A percentile compares a stretch with the other conserved stretches of the same genome.
Conservation (phyloP, 169 alveolate genomes). For the Besnoitia besnoiti region DNA sequence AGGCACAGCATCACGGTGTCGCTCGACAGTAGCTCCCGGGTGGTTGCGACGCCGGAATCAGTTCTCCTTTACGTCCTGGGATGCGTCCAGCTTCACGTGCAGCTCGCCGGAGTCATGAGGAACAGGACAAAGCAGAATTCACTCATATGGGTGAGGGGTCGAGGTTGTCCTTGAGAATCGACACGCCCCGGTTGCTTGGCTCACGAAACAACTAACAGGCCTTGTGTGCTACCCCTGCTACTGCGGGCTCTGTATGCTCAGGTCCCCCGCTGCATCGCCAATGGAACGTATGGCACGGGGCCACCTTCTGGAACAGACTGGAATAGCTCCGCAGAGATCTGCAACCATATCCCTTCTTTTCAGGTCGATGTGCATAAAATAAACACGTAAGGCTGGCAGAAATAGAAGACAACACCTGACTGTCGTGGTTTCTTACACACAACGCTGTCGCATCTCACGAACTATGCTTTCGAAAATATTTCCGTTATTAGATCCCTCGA, state of each 20-base stretch:
- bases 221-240: too few species aligned
- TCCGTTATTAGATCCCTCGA: too few species aligned
- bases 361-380: conserved; percentile 34
- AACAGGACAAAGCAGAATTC: conserved; percentile 61
- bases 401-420: too few species aligned
- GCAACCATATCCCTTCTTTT: conserved; percentile 3
- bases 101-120: conserved; percentile 45
- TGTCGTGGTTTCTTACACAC: background rate
- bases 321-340: conserved; percentile 44
- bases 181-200: conserved; percentile 36
- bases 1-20: conserved; percentile 42
- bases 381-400: conserved; percentile 40
- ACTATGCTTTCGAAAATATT: too few species aligned
- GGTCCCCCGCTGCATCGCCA: conserved; percentile 63
- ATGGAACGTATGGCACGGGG: conserved; percentile 55
- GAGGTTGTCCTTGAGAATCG: background rate
- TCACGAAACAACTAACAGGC: too few species aligned
- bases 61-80: conserved; percentile 59
- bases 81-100: conserved; percentile 62
- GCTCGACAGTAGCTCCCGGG: conserved; percentile 7
- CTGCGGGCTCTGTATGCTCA: conserved; percentile 24
- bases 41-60: conserved; percentile 50
- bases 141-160: conserved; percentile 53
- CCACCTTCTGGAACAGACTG: conserved; percentile 23
- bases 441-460: too few species aligned